Conservation (phyloP, 169 alveolate genomes). For the Eimeria brunetti region DNA sequence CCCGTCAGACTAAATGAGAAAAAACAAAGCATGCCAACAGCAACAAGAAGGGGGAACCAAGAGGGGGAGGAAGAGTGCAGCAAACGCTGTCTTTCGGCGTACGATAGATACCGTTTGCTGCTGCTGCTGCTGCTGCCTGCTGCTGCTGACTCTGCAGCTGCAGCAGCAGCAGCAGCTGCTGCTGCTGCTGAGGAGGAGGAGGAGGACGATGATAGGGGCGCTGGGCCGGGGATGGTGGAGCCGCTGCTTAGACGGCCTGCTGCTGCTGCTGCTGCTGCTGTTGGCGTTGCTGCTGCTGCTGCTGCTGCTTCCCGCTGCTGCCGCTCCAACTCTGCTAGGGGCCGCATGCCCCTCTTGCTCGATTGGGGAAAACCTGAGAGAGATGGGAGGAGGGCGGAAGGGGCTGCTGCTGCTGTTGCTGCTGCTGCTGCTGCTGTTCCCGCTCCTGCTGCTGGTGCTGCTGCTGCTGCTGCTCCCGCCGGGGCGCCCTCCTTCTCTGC, state of each 20-base stretch:
- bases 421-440: not conserved
- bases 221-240: too few relatives aligned
- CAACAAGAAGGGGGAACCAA: constrained; percentile 7
- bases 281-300: not conserved
- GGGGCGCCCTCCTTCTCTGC: not conserved
- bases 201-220: too few relatives aligned
- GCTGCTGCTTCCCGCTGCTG: too few relatives aligned
- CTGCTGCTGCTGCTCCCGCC: not conserved
- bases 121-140: constrained; percentile 15
- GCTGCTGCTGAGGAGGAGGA: too few relatives aligned
- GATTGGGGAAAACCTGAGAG: not conserved
- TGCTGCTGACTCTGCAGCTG: constrained; percentile 2
- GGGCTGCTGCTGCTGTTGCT: not conserved
- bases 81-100: constrained; percentile 21
- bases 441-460: too few relatives aligned
- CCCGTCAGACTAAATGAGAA: constrained; percentile 8
- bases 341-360: not conserved
- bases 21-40: constrained; percentile 12
- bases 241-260: too few relatives aligned
- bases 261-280: too few relatives aligned
- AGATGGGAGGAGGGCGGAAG: not conserved
- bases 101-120: not conserved
- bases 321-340: not conserved
- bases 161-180: not conserved
- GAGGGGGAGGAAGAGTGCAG: constrained; percentile 1